A percentile compares a stretch with the other conserved stretches of the same genome.
These are phyloP conservation scores for Onygena corvina DNA, from an alignment of 2,329 filamentous ascomycete species.

Conservation along the genomic window DNA sequence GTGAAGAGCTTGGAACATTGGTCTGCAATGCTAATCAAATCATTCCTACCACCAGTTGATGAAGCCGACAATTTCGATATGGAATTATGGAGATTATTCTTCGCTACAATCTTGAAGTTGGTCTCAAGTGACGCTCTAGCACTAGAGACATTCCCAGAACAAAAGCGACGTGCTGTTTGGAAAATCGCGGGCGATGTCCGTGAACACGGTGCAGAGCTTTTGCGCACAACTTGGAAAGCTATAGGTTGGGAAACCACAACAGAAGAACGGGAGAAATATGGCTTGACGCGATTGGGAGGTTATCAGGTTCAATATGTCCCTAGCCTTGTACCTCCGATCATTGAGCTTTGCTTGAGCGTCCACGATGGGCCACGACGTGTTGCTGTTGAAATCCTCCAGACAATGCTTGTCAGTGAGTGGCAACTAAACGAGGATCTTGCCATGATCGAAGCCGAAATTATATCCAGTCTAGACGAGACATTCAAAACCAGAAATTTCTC, in stretches of 20 bases:
- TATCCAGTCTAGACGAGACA: constrained; percentile 78
- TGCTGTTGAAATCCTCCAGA: constrained; percentile 85
- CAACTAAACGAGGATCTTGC: constrained; percentile 83
- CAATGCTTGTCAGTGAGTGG: constrained; percentile 99
- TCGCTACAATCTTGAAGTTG: constrained; percentile 74
- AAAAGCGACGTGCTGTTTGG: constrained; percentile 93
- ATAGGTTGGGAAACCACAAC: constrained; percentile 87
- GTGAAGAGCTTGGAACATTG: constrained; percentile 78
- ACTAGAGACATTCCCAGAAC: constrained; percentile 90
- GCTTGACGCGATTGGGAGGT: constrained; percentile 73
- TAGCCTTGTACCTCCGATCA: constrained; percentile 75
- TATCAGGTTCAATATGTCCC: constrained; percentile 99
- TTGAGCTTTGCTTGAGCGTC: constrained; percentile 87
- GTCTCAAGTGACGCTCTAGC: constrained; percentile 81
- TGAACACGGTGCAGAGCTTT: constrained; percentile 75
- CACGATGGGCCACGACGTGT: constrained; percentile 82
- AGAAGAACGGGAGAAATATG: constrained; percentile 68
- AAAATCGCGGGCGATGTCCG: constrained; percentile 96
- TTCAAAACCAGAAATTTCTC: constrained; percentile 83
- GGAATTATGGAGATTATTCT: constrained; percentile 87
- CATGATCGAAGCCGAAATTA: constrained; percentile 89
- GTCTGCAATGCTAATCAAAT: constrained; percentile 64
- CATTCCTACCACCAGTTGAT: constrained; percentile 75
- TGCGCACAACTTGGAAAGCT: constrained; percentile 80
- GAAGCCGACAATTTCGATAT: constrained; percentile 88